Conservation (phyloP, 108 stramenopile genomes). For the Mediolabrus comicus region DNA sequence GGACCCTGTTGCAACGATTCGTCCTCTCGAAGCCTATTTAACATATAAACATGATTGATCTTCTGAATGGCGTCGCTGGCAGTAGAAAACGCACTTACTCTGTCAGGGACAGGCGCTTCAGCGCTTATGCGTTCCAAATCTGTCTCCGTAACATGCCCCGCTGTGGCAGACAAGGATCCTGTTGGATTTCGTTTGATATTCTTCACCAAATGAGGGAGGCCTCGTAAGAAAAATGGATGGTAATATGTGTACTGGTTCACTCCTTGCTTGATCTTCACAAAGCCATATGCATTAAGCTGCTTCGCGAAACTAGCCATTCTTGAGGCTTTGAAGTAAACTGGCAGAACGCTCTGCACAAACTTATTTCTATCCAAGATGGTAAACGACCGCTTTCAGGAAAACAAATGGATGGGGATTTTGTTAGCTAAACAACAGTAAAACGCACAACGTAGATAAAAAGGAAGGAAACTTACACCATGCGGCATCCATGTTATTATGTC, state of each 20-base stretch:
- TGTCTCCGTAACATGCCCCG: neutral
- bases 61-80: neutral
- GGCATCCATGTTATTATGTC: neutral
- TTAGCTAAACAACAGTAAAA: too few species aligned
- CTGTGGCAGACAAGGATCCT: neutral
- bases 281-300: constrained; percentile 55
- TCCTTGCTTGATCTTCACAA: constrained; percentile 7
- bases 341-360: constrained; percentile 7
- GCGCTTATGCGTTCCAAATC: neutral
- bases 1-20: neutral
- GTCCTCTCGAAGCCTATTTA: neutral
- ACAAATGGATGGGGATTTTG: too few species aligned
- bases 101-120: neutral
- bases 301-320: constrained; percentile 45
- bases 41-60: neutral
- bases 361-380: constrained; percentile 1
- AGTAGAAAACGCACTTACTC: neutral
- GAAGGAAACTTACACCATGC: neutral
- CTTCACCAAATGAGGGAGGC: constrained; percentile 1
- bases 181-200: neutral
- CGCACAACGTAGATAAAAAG: neutral
- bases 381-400: neutral
- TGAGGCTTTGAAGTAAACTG: constrained; percentile 6
- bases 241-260: neutral
- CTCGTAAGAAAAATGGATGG: neutral